Conservation (phyloP, 345 rosid species). For the Pugionium cornutum region DNA sequence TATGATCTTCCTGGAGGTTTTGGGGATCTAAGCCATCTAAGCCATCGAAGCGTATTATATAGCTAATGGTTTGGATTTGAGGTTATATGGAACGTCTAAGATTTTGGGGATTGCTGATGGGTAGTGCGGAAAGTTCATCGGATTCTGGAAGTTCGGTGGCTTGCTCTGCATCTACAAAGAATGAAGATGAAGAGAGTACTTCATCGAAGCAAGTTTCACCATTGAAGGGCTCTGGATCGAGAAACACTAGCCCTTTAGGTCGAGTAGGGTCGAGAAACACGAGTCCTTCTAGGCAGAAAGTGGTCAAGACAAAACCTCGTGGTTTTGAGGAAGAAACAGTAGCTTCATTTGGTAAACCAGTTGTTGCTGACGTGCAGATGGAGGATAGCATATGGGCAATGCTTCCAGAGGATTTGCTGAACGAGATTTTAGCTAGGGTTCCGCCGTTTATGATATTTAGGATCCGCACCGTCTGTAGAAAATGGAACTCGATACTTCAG, state of each 20-base stretch:
- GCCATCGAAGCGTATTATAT: background rate
- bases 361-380: conserved; percentile 75
- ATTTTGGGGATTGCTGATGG: conserved; percentile 53
- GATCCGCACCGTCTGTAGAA: conserved; percentile 76
- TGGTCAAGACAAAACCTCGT: conserved; percentile 84
- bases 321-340: conserved; percentile 90
- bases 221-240: conserved; percentile 61
- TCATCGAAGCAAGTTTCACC: conserved; percentile 65
- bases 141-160: conserved; percentile 48
- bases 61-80: conserved; percentile 26
- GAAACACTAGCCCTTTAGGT: conserved; percentile 75
- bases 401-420: conserved; percentile 93
- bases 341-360: conserved; percentile 74
- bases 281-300: conserved; percentile 85
- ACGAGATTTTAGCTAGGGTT: conserved; percentile 84
- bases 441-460: conserved; percentile 94
- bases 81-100: conserved; percentile 38
- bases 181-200: conserved; percentile 46
- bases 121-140: conserved; percentile 50
- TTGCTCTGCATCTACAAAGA: conserved; percentile 37
- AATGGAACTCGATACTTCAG: conserved; percentile 92
- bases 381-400: conserved; percentile 91
- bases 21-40: conserved; percentile 8
- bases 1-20: conserved; percentile 7
- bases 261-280: conserved; percentile 79